phyloP scores from a whole-genome alignment of 192 early-diverging fungal species.

The Coemansia sp. region DNA sequence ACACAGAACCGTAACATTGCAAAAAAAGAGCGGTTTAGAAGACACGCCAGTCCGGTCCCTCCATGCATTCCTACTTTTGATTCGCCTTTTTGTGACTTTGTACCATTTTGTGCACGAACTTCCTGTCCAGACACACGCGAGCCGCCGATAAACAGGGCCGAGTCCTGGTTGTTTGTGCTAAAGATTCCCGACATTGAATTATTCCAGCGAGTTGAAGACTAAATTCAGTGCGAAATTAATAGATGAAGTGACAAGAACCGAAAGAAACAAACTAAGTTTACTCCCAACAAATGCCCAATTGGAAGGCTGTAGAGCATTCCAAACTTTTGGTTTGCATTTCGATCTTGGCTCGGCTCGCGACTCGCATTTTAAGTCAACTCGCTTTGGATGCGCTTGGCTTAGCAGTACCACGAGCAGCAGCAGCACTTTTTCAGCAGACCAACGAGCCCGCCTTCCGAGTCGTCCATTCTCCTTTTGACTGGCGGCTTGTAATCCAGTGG shows the following conservation, averaged over 20 bases:
- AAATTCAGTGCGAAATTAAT: not conserved
- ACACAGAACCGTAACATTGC: not conserved
- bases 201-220: not conserved
- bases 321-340: not conserved
- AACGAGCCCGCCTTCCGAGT: not conserved
- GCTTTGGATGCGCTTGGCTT: not conserved
- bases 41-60: not conserved
- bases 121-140: conserved; percentile 86
- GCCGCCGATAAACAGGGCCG: conserved; percentile 80
- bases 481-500: not conserved
- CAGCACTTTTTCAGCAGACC: not conserved
- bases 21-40: not conserved
- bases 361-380: not conserved
- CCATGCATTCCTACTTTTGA: not conserved
- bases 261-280: not conserved
- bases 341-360: not conserved
- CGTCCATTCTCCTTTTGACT: not conserved
- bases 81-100: conserved; percentile 2
- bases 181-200: conserved; percentile 49
- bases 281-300: not conserved
- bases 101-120: conserved; percentile 94
- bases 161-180: conserved; percentile 51
- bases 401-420: conserved; percentile 7
- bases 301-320: not conserved
- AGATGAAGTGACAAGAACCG: not conserved